phyloP scores from a whole-genome alignment of 1,284 basidiomycete species.

The Ceratobasidium papillatum region DNA sequence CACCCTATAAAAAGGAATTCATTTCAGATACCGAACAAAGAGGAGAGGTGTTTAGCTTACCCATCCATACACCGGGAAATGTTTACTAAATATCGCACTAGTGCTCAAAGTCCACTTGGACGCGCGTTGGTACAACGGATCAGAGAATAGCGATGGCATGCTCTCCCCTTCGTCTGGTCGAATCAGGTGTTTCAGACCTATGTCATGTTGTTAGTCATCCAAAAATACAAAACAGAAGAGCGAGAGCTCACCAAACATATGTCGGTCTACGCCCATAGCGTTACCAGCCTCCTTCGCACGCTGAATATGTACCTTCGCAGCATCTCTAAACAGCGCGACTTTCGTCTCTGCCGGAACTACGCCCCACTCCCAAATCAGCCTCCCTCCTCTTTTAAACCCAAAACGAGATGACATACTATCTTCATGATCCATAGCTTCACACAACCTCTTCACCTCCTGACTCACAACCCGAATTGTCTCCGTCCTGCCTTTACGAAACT shows the following conservation, averaged over 20 bases:
- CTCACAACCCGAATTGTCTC: constrained; percentile 86
- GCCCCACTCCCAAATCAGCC: not conserved
- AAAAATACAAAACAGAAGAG: not conserved
- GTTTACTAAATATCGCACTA: constrained; percentile 84
- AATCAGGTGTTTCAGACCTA: constrained; percentile 74
- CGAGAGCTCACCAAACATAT: constrained; percentile 67
- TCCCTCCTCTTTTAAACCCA: not conserved
- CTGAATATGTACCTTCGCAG: constrained; percentile 73
- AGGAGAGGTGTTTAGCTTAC: constrained; percentile 61
- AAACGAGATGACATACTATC: constrained; percentile 46
- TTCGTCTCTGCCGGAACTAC: constrained; percentile 55
- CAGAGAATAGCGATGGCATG: constrained; percentile 71
- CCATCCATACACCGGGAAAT: constrained; percentile 86
- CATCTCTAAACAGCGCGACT: constrained; percentile 68
- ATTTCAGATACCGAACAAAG: constrained; percentile 19
- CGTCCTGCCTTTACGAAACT: constrained; percentile 86
- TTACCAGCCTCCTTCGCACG: constrained; percentile 76
- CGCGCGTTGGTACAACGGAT: constrained; percentile 73
- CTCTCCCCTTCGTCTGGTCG: constrained; percentile 62
- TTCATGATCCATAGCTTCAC: constrained; percentile 72
- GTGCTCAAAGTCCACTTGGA: constrained; percentile 82
- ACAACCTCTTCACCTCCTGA: constrained; percentile 76
- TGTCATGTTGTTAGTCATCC: constrained; percentile 13
- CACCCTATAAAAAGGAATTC: constrained; percentile 50
- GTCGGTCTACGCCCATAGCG: constrained; percentile 83